phyloP scores from a whole-genome alignment of 148 eudicot species.

The Bassia scoparia region DNA sequence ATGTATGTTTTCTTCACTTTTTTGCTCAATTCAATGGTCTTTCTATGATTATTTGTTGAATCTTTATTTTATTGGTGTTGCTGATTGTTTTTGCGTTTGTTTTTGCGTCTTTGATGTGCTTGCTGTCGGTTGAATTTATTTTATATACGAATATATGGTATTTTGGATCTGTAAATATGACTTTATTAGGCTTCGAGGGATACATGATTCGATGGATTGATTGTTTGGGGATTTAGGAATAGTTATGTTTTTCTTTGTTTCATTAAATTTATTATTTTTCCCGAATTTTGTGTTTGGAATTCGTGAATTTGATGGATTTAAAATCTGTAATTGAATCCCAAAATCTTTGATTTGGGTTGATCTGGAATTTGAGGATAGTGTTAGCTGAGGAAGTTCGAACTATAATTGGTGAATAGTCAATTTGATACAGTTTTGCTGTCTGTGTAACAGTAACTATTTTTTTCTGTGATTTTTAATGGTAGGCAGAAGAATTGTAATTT shows the following conservation, averaged over 20 bases:
- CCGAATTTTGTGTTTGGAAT: too few species aligned
- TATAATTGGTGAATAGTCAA: neutral
- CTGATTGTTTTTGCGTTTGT: neutral
- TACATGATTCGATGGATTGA: neutral
- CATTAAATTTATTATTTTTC: neutral
- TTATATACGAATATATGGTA: neutral
- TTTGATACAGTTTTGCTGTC: too few species aligned
- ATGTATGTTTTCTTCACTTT: neutral
- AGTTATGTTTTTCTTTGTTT: neutral
- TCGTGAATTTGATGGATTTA: neutral
- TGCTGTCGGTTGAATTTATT: neutral
- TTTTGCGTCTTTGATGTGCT: neutral
- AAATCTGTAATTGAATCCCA: neutral
- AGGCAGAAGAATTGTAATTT: too few species aligned
- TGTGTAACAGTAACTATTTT: neutral
- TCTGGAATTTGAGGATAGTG: neutral
- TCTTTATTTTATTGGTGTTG: neutral
- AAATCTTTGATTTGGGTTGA: neutral
- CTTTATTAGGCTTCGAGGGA: too few species aligned
- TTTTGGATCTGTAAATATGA: neutral
- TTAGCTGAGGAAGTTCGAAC: neutral
- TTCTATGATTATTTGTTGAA: neutral
- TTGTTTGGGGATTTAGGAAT: neutral
- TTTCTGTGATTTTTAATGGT: neutral
- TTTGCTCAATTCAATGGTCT: neutral